Conservation (phyloP, 495 filamentous ascomycete species). For the Bacidia rubella region DNA sequence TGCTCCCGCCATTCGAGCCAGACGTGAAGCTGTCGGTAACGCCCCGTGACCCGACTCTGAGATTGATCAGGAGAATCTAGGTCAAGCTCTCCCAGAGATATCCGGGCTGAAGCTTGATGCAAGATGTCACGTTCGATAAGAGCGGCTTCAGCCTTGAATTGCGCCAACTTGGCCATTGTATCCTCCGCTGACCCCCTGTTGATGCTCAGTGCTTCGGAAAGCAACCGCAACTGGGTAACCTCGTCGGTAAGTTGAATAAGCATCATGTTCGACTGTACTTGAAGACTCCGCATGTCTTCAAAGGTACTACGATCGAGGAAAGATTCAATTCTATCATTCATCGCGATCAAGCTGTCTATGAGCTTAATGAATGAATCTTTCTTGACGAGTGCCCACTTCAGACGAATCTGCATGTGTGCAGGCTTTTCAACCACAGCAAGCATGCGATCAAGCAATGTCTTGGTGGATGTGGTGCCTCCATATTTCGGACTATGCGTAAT, state of each 20-base stretch:
- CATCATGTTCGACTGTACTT: slow-evolving; percentile 2
- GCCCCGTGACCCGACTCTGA: background rate
- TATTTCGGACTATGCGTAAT: background rate
- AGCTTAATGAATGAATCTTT: slow-evolving; percentile 8
- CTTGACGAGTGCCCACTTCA: slow-evolving; percentile 11
- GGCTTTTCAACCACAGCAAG: slow-evolving; percentile 1
- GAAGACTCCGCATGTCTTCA: slow-evolving; percentile 5
- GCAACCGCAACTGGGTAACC: slow-evolving; percentile 2
- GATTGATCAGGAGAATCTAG: background rate
- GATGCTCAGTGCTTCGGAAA: slow-evolving; percentile 5
- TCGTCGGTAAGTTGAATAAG: slow-evolving; percentile 10
- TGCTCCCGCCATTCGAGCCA: slow-evolving; percentile 7
- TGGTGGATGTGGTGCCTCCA: background rate
- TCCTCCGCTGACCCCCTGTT: background rate
- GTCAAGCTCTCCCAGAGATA: too few relatives aligned
- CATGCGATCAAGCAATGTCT: background rate
- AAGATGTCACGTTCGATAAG: background rate
- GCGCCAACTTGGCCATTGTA: background rate
- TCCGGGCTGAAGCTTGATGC: background rate
- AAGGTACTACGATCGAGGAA: slow-evolving; percentile 4
- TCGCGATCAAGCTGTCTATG: slow-evolving; percentile 8
- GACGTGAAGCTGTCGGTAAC: background rate
- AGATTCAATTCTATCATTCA: slow-evolving; percentile 9
- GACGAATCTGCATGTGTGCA: background rate
- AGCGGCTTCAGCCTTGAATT: slow-evolving; percentile 3